phyloP scores from a whole-genome alignment of 495 filamentous ascomycete species.

The Neurospora intermedia region DNA sequence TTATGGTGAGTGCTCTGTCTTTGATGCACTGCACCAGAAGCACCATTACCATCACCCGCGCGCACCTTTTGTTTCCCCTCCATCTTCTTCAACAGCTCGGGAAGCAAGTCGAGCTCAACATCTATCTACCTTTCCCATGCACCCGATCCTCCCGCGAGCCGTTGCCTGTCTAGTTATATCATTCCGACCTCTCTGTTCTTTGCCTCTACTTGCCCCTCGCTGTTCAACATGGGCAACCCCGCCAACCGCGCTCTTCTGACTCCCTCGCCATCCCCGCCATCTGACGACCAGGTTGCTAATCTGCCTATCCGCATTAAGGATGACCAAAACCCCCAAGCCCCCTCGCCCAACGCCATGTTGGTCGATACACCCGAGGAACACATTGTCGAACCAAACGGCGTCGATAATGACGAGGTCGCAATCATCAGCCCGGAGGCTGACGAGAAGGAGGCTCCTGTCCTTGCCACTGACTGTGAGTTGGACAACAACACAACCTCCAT shows the following conservation, averaged over 20 bases:
- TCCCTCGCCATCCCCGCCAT: conserved; percentile 11
- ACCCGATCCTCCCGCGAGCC: background rate
- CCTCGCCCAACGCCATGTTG: conserved; percentile 51
- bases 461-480: conserved; percentile 63
- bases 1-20: background rate
- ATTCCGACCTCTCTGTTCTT: background rate
- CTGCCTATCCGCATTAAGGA: conserved; percentile 17
- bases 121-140: background rate
- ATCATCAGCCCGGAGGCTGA: conserved; percentile 60
- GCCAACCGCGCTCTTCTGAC: background rate
- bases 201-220: background rate
- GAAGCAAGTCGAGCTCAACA: background rate
- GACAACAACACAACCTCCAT: background rate
- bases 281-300: conserved; percentile 15
- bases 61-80: background rate
- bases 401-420: conserved; percentile 75
- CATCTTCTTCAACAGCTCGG: background rate
- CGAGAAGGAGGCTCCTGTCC: conserved; percentile 26
- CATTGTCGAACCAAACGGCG: conserved; percentile 43
- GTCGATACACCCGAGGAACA: conserved; percentile 63
- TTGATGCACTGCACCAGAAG: background rate
- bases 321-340: conserved; percentile 26
- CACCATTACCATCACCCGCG: background rate
- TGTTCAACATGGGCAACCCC: background rate
- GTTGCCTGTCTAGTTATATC: background rate